A percentile compares a stretch with the other conserved stretches of the same genome.
Conservation (phyloP, 2,329 filamentous ascomycete species). For the Trichoderma harzianum region DNA sequence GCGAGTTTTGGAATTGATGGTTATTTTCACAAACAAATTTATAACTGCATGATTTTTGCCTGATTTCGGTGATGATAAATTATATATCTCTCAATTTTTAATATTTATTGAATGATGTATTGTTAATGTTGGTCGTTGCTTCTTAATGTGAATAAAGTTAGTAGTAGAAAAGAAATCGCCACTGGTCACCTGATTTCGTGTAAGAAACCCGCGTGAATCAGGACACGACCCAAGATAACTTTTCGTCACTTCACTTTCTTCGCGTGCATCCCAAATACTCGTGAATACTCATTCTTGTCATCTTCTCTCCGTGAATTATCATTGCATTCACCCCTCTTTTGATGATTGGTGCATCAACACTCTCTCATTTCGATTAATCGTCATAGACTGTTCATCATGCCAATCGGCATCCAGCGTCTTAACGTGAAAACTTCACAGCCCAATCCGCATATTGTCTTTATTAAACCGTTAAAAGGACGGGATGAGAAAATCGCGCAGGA, state of each 20-base stretch:
- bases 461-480: conserved; percentile 69
- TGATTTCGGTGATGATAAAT: neutral
- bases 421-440: conserved; percentile 73
- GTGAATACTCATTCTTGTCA: neutral
- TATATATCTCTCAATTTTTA: neutral
- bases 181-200: conserved; percentile 25
- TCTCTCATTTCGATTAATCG: neutral
- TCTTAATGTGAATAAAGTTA: no score
- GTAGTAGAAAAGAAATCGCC: neutral
- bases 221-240: neutral
- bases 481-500: conserved; percentile 62
- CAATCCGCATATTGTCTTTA: conserved; percentile 78
- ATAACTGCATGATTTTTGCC: neutral
- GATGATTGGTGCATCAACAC: neutral
- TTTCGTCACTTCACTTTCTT: neutral
- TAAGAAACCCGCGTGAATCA: conserved; percentile 3
- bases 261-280: neutral
- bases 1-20: neutral
- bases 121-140: neutral
- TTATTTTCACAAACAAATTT: neutral
- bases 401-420: conserved; percentile 72
- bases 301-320: neutral
- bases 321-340: neutral
- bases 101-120: neutral
- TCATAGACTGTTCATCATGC: conserved; percentile 49